phyloP scores from a whole-genome alignment of 2,329 filamentous ascomycete genomes.

The Pseudogymnoascus pannorum region DNA sequence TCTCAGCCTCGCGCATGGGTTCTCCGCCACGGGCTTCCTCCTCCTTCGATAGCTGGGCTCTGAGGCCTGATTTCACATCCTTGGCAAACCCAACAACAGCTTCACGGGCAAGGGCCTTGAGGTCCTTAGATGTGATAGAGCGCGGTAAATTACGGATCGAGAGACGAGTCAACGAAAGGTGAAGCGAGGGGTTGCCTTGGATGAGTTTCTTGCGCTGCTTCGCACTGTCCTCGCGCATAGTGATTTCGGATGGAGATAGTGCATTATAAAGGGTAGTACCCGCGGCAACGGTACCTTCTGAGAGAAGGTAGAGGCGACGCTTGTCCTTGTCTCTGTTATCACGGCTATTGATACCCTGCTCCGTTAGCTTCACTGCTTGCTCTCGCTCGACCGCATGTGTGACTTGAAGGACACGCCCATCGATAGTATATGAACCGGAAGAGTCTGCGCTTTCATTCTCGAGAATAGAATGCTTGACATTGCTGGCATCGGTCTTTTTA shows the following conservation, averaged over 20 bases:
- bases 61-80: conserved; percentile 73
- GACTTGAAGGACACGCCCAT: conserved; percentile 79
- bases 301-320: conserved; percentile 77
- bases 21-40: conserved; percentile 74
- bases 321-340: conserved; percentile 76
- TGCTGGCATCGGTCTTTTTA: conserved; percentile 29
- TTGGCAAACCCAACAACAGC: conserved; percentile 91
- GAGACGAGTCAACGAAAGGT: conserved; percentile 82
- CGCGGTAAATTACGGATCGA: conserved; percentile 87
- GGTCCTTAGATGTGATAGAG: conserved; percentile 72
- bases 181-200: conserved; percentile 81
- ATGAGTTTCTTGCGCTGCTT: conserved; percentile 86
- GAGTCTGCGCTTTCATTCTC: conserved; percentile 79
- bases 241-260: conserved; percentile 71
- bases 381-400: conserved; percentile 77
- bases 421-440: conserved; percentile 79
- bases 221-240: conserved; percentile 79
- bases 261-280: conserved; percentile 70
- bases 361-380: conserved; percentile 69
- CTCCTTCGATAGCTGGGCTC: conserved; percentile 79
- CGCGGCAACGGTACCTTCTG: conserved; percentile 75
- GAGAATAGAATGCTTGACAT: conserved; percentile 70
- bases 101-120: conserved; percentile 84
- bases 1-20: conserved; percentile 74
- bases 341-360: conserved; percentile 54